phyloP scores from a whole-genome alignment of 495 filamentous ascomycete species.

The Cryomyces minteri region DNA sequence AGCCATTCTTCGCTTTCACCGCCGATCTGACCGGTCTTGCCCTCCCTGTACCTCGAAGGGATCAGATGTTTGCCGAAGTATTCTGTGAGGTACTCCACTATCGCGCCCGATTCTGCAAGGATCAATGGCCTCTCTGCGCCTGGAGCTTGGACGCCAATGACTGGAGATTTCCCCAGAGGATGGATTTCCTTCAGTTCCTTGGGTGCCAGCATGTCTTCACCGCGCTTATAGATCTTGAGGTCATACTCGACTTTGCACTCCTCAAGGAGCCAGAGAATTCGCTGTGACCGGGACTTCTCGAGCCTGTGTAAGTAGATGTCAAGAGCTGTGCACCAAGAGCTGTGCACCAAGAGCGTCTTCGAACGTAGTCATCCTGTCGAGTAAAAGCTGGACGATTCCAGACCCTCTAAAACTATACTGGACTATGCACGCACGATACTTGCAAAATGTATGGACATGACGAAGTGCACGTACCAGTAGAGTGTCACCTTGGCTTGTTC shows the following conservation, averaged over 20 bases:
- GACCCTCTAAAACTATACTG: too few relatives aligned
- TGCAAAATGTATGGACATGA: too few relatives aligned
- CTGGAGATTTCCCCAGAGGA: conserved; percentile 68
- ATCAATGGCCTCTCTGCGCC: conserved; percentile 34
- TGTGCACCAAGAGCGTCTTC: too few relatives aligned
- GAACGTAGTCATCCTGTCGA: too few relatives aligned
- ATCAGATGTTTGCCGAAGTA: conserved; percentile 46
- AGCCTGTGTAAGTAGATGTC: conserved; percentile 31
- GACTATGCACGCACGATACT: too few relatives aligned
- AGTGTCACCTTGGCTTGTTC: too few relatives aligned
- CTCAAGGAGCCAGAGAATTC: conserved; percentile 79
- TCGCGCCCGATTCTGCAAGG: conserved; percentile 63
- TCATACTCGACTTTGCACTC: conserved; percentile 66
- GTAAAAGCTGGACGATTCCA: too few relatives aligned
- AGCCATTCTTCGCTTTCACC: conserved; percentile 61
- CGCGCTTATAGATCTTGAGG: conserved; percentile 54
- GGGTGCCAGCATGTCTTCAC: conserved; percentile 42
- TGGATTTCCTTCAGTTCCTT: conserved; percentile 57
- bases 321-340: too few relatives aligned
- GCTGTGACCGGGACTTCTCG: conserved; percentile 59
- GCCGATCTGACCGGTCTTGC: conserved; percentile 35
- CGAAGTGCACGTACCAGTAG: too few relatives aligned
- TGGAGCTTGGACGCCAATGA: conserved; percentile 39
- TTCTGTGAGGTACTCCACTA: conserved; percentile 64
- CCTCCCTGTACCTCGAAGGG: conserved; percentile 41